Evolutionary conservation across 2,329 filamentous ascomycete genomes (phyloP).

Genomic region (Aureobasidium pullulans): DNA sequence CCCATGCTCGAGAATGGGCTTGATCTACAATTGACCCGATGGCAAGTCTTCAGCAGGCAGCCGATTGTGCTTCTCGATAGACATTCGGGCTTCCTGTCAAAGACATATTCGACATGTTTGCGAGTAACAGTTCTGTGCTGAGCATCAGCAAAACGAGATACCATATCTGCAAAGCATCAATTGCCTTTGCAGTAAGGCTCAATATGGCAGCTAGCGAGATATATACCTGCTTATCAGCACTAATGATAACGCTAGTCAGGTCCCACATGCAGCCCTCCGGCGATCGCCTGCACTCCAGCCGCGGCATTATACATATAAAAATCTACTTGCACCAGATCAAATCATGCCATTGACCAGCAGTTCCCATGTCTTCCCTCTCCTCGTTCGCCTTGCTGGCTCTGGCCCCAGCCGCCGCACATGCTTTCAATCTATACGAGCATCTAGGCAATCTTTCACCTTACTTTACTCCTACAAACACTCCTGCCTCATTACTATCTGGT

Average conservation of each 20-base stretch:
- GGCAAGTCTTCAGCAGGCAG: too few relatives aligned
- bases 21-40: too few relatives aligned
- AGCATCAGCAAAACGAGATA: too few relatives aligned
- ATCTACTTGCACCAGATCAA: background rate
- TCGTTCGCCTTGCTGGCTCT: background rate
- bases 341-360: background rate
- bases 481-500: constrained; percentile 8
- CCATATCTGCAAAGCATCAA: too few relatives aligned
- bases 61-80: too few relatives aligned
- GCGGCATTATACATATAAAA: background rate
- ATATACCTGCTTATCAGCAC: background rate
- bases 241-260: constrained; percentile 2
- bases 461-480: constrained; percentile 13
- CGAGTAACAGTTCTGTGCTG: too few relatives aligned
- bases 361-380: background rate
- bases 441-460: constrained; percentile 15
- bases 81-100: too few relatives aligned
- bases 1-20: too few relatives aligned
- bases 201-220: too few relatives aligned
- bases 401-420: background rate
- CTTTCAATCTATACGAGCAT: constrained; percentile 13
- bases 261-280: background rate
- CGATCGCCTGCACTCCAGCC: background rate
- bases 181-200: too few relatives aligned
- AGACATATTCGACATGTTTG: too few relatives aligned